Conservation (phyloP, 164 flowering plant genomes). For the Magnolia changhungtana region DNA sequence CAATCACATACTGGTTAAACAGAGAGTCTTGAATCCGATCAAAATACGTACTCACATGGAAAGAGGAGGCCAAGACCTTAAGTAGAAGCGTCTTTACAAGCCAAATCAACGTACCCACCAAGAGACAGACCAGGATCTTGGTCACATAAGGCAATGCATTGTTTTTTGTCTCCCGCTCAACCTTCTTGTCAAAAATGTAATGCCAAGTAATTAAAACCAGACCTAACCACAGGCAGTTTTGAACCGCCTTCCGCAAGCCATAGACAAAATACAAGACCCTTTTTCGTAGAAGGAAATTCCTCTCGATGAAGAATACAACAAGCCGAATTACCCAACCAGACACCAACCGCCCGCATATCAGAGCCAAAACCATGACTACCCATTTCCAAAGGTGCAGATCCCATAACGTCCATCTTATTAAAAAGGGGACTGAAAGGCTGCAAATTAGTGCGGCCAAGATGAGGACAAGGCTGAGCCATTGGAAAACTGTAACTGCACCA, state of each 20-base stretch:
- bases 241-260: constrained; percentile 62
- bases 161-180: constrained; percentile 28
- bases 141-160: constrained; percentile 38
- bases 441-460: constrained; percentile 38
- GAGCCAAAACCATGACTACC: constrained; percentile 48
- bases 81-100: constrained; percentile 45
- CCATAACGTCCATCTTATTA: constrained; percentile 33
- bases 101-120: constrained; percentile 52
- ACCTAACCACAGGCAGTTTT: constrained; percentile 66
- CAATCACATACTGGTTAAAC: constrained; percentile 56
- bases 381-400: constrained; percentile 68
- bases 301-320: constrained; percentile 51
- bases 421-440: constrained; percentile 26
- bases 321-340: constrained; percentile 65
- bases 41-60: constrained; percentile 52
- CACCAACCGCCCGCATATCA: constrained; percentile 61
- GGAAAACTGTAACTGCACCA: constrained; percentile 26
- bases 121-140: constrained; percentile 44
- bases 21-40: constrained; percentile 58
- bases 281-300: constrained; percentile 55
- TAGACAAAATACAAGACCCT: constrained; percentile 70
- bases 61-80: constrained; percentile 50
- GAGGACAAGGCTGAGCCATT: constrained; percentile 46
- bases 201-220: constrained; percentile 59
- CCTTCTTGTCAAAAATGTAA: constrained; percentile 42